phyloP scores from a whole-genome alignment of 345 rosid species.

The Camelina laxa region DNA sequence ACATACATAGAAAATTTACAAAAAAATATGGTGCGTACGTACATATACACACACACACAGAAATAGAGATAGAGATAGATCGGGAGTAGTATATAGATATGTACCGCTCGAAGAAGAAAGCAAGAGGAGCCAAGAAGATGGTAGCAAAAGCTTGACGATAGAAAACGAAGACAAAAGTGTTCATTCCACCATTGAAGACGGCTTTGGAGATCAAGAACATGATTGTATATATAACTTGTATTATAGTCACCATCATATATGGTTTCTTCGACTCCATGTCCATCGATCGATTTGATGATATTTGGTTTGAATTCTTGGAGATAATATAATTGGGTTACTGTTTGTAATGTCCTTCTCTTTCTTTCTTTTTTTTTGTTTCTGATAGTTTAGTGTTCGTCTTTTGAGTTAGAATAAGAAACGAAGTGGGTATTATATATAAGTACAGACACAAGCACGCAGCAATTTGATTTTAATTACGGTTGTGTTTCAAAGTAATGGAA shows the following conservation, averaged over 20 bases:
- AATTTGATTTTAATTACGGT: conserved; percentile 1
- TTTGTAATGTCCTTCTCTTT: conserved; percentile 2
- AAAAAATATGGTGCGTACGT: neutral
- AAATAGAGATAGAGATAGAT: neutral
- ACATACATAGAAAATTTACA: neutral
- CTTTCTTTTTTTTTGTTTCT: neutral
- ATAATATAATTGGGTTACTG: neutral
- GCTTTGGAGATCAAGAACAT: conserved; percentile 97
- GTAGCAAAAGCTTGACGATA: conserved; percentile 86
- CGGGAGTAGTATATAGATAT: neutral
- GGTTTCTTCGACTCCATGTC: conserved; percentile 63
- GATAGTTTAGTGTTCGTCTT: conserved; percentile 9
- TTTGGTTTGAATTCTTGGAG: conserved; percentile 4
- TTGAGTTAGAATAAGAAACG: conserved; percentile 21
- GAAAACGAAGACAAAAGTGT: conserved; percentile 79
- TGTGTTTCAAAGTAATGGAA: conserved; percentile 13
- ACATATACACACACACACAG: too few species aligned
- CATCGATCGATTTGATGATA: conserved; percentile 24
- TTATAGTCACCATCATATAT: conserved; percentile 53
- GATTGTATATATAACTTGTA: conserved; percentile 74
- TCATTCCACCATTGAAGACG: conserved; percentile 85
- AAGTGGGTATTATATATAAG: conserved; percentile 30
- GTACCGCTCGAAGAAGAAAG: conserved; percentile 76
- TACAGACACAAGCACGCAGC: conserved; percentile 22
- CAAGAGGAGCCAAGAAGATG: conserved; percentile 71